phyloP scores from a whole-genome alignment of 106 monocot genomes.

The Dioscorea zingiberensis region DNA sequence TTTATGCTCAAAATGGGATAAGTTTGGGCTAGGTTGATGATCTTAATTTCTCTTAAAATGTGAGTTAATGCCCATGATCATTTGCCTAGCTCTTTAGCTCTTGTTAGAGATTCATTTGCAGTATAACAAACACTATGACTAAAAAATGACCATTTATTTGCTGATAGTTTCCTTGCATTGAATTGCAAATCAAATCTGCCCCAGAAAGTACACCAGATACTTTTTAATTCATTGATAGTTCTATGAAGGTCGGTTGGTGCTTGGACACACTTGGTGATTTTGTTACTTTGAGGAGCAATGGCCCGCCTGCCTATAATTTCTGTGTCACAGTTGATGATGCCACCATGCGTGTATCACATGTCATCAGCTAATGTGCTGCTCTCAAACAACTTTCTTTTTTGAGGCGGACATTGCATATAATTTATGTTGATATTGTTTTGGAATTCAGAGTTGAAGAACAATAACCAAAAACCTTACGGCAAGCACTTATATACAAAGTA shows the following conservation, averaged over 20 bases:
- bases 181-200: no score
- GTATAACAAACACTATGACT: no score
- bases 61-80: no score
- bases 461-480: constrained; percentile 90
- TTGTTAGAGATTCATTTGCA: no score
- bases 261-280: constrained; percentile 96
- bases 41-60: no score
- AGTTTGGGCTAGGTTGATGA: no score
- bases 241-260: constrained; percentile 95
- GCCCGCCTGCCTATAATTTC: constrained; percentile 98
- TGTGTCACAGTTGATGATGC: constrained; percentile 99
- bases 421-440: background rate
- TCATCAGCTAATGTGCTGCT: constrained; percentile 57
- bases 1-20: no score
- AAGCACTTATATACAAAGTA: constrained; percentile 96
- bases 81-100: no score
- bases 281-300: constrained; percentile 95
- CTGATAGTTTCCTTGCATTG: no score
- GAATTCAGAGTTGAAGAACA: constrained; percentile 89
- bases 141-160: no score
- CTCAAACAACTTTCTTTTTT: background rate
- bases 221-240: constrained; percentile 34
- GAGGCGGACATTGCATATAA: background rate
- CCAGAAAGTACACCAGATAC: constrained; percentile 8
- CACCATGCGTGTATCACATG: constrained; percentile 92